phyloP scores from a whole-genome alignment of 768 basidiomycete genomes.

The Lenzites betulinus region DNA sequence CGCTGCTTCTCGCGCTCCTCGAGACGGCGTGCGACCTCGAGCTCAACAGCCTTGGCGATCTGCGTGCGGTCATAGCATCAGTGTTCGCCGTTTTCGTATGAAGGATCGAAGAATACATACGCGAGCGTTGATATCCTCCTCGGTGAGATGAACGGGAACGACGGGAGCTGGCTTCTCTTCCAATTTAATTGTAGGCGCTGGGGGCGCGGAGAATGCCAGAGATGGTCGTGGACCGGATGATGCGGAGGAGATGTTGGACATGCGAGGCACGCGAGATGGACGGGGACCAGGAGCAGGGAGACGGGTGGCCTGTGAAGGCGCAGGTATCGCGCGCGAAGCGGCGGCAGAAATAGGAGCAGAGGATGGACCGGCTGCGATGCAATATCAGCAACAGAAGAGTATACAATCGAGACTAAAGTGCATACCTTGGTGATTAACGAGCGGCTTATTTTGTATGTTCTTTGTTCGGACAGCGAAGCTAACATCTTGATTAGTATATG shows the following conservation, averaged over 20 bases:
- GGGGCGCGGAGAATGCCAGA: constrained; percentile 8
- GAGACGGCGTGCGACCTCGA: constrained; percentile 68
- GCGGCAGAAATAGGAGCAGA: constrained; percentile 41
- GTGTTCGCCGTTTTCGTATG: neutral
- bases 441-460: constrained; percentile 82
- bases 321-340: constrained; percentile 64
- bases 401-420: neutral
- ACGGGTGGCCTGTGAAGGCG: constrained; percentile 48
- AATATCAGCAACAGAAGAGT: neutral
- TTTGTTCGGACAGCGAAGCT: constrained; percentile 85
- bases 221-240: neutral
- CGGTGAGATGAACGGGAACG: constrained; percentile 44
- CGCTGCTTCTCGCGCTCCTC: constrained; percentile 39
- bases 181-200: constrained; percentile 3
- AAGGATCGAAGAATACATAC: constrained; percentile 38
- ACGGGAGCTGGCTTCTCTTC: constrained; percentile 2
- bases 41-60: constrained; percentile 77
- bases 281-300: constrained; percentile 34
- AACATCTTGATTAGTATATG: constrained; percentile 3
- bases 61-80: constrained; percentile 28
- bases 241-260: constrained; percentile 11
- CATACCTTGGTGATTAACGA: constrained; percentile 75
- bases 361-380: neutral
- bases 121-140: constrained; percentile 75
- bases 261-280: constrained; percentile 27